These are phyloP conservation scores for Magnaporthiopsis incrustans DNA, from an alignment of 2,329 filamentous ascomycete genomes.

Conservation along the genomic window DNA sequence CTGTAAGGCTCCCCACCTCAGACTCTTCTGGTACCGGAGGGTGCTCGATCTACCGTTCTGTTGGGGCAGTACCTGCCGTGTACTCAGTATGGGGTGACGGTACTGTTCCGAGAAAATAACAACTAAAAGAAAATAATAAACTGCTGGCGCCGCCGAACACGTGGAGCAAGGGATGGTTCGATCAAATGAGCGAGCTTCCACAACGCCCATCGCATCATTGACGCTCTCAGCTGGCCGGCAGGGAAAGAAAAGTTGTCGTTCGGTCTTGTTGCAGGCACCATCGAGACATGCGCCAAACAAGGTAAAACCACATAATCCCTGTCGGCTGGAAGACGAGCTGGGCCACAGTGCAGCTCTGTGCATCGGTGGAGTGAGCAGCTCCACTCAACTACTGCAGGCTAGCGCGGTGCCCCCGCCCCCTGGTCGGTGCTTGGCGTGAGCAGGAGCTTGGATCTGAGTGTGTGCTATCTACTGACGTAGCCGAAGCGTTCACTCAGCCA, in stretches of 20 bases:
- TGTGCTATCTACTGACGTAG: slow-evolving; percentile 7
- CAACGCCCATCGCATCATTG: neutral
- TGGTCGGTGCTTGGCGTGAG: neutral
- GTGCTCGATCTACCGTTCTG: neutral
- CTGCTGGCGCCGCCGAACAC: neutral
- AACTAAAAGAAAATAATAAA: neutral
- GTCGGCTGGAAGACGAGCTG: neutral
- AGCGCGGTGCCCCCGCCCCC: neutral
- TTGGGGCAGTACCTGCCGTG: neutral
- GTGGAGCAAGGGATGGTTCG: neutral
- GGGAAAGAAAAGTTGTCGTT: neutral
- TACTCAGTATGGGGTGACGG: too few species aligned
- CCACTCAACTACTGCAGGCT: neutral
- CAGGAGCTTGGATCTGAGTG: neutral
- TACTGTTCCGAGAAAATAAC: too few species aligned
- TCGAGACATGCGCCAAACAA: neutral
- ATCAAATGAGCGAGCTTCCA: neutral
- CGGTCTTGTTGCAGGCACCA: neutral
- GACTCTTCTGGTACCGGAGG: neutral
- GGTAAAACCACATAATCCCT: neutral
- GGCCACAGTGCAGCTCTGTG: neutral
- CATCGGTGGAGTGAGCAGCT: neutral
- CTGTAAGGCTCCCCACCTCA: neutral
- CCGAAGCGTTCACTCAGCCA: neutral
- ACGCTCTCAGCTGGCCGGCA: neutral